A percentile compares a stretch with the other conserved stretches of the same genome.
phyloP scores from a whole-genome alignment of 768 basidiomycete genomes.

The Porpolomopsis calyptriformis region DNA sequence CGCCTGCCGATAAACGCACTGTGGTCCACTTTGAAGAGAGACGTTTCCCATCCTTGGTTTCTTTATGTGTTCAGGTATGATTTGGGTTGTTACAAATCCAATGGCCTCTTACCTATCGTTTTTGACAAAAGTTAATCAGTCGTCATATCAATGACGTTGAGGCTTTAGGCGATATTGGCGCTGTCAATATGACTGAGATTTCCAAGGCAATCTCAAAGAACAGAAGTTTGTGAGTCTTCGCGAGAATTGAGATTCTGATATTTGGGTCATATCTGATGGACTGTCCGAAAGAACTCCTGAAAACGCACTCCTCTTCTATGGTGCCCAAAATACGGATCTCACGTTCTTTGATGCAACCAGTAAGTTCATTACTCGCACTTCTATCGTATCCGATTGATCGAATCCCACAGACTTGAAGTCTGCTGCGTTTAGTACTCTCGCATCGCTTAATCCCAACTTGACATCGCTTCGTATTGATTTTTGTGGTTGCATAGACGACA shows the following conservation, averaged over 20 bases:
- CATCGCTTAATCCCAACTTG: conserved; percentile 76
- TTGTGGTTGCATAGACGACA: conserved; percentile 72
- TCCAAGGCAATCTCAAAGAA: conserved; percentile 75
- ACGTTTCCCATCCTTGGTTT: conserved; percentile 49
- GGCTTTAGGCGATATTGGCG: conserved; percentile 78
- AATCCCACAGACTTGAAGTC: conserved; percentile 51
- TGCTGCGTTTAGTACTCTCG: conserved; percentile 57
- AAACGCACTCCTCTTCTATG: conserved; percentile 81
- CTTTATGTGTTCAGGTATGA: conserved; percentile 70
- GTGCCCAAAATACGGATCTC: conserved; percentile 51
- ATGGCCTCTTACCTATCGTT: background rate
- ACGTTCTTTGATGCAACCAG: conserved; percentile 85
- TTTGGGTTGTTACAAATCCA: background rate
- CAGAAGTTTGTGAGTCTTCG: conserved; percentile 59
- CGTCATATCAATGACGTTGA: conserved; percentile 85
- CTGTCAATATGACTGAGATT: conserved; percentile 75
- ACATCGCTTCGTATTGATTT: conserved; percentile 69
- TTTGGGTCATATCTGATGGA: conserved; percentile 2
- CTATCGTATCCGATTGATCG: background rate
- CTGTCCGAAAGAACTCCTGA: conserved; percentile 47
- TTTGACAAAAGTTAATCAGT: conserved; percentile 57
- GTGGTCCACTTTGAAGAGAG: conserved; percentile 35
- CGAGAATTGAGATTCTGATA: conserved; percentile 4
- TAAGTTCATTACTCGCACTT: conserved; percentile 28
- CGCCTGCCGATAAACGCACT: conserved; percentile 54